Conservation (phyloP, 1,139 yeast genomes). For the Dujonia santamariae region DNA sequence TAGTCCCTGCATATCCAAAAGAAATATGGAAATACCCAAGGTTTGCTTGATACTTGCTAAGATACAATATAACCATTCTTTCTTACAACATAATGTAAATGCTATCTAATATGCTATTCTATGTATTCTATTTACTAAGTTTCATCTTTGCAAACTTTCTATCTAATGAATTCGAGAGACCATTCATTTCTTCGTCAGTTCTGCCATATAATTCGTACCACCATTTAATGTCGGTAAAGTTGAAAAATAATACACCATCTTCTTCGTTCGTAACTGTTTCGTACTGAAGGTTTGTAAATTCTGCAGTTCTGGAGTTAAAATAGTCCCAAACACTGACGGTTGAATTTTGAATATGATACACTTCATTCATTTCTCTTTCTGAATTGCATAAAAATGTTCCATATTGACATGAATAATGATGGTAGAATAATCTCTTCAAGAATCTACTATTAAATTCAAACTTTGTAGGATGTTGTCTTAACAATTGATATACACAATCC, state of each 20-base stretch:
- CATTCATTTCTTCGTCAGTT: slow-evolving; percentile 78
- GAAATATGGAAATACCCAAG: background rate
- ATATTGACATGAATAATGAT: slow-evolving; percentile 89
- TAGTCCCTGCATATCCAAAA: too few relatives aligned
- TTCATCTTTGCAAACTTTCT: slow-evolving; percentile 42
- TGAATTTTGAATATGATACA: slow-evolving; percentile 33
- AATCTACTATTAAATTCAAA: slow-evolving; percentile 92
- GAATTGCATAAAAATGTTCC: slow-evolving; percentile 83
- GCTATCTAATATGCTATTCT: too few relatives aligned
- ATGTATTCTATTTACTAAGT: slow-evolving; percentile 1
- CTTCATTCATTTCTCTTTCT: slow-evolving; percentile 53
- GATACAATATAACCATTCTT: too few relatives aligned
- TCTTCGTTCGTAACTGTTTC: slow-evolving; percentile 23
- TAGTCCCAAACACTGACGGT: slow-evolving; percentile 94
- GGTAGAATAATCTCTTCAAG: slow-evolving; percentile 78
- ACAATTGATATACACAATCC: slow-evolving; percentile 81
- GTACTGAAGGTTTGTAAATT: slow-evolving; percentile 60
- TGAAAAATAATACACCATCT: slow-evolving; percentile 59
- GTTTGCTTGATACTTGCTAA: too few relatives aligned
- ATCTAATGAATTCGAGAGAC: slow-evolving; percentile 43
- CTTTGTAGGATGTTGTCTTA: slow-evolving; percentile 62
- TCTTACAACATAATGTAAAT: too few relatives aligned
- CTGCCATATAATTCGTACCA: slow-evolving; percentile 86
- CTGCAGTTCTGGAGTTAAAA: slow-evolving; percentile 71
- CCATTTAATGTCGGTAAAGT: slow-evolving; percentile 69